Evolutionary conservation across 345 rosid genomes (phyloP).

Genomic region (Pugionium cornutum): DNA sequence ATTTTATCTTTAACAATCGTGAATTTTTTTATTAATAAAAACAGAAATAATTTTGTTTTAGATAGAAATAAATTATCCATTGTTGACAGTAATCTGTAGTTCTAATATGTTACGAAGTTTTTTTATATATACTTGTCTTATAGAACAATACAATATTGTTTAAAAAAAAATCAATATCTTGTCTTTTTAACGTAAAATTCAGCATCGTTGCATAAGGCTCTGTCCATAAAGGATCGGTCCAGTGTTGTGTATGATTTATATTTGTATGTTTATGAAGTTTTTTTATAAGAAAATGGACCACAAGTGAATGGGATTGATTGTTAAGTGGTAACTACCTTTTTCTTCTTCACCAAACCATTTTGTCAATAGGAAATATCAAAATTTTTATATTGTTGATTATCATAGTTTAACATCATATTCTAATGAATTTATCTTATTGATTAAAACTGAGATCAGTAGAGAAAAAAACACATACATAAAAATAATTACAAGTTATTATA

Average conservation of each 20-base stretch:
- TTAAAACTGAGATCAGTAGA: no score
- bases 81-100: background rate
- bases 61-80: background rate
- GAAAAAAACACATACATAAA: no score
- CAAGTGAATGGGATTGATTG: slow-evolving; percentile 27
- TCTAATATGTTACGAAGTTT: no score
- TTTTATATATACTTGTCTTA: no score
- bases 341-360: slow-evolving; percentile 34
- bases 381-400: slow-evolving; percentile 13
- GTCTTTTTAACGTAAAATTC: background rate
- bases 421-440: no score
- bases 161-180: background rate
- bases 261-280: slow-evolving; percentile 5
- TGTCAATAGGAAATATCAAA: slow-evolving; percentile 8
- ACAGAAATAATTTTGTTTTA: no score
- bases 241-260: slow-evolving; percentile 18
- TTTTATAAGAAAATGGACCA: slow-evolving; percentile 17
- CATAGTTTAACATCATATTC: background rate
- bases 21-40: no score
- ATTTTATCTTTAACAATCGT: no score
- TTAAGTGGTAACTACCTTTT: slow-evolving; percentile 20
- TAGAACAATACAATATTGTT: background rate
- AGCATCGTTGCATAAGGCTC: slow-evolving; percentile 22
- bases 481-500: no score
- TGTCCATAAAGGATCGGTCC: slow-evolving; percentile 19